Conservation (phyloP, 2,329 filamentous ascomycete species). For the Acephala macrosclerotiorum region DNA sequence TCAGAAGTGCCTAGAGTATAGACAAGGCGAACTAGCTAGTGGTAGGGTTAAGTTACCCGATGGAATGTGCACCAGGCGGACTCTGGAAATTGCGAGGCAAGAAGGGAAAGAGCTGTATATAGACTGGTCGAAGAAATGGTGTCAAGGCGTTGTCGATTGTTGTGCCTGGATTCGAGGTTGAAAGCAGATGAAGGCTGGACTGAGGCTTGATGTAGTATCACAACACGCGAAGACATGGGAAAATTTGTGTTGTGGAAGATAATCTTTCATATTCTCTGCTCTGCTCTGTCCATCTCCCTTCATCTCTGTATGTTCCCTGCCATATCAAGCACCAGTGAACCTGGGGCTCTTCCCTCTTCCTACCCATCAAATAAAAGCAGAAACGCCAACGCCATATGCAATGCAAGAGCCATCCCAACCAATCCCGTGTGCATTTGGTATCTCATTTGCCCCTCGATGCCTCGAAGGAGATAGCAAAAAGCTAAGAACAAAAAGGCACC, state of each 20-base stretch:
- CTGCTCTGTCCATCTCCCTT: not conserved
- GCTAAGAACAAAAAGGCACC: constrained; percentile 3
- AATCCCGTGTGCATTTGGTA: constrained; percentile 11
- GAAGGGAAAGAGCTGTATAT: too few relatives aligned
- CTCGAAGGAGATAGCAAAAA: too few relatives aligned
- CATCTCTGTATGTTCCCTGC: not conserved
- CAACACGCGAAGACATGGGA: not conserved
- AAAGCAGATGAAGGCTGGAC: not conserved
- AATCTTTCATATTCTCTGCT: not conserved
- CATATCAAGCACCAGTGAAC: constrained; percentile 1
- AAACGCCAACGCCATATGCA: constrained; percentile 27
- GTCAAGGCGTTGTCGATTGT: too few relatives aligned
- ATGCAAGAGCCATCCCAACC: constrained; percentile 20
- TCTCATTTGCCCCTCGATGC: not conserved
- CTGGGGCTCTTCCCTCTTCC: not conserved
- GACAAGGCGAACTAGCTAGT: too few relatives aligned
- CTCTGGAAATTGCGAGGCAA: too few relatives aligned
- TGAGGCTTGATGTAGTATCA: not conserved
- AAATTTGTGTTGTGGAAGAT: not conserved
- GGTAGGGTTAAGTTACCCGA: too few relatives aligned
- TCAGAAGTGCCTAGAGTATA: too few relatives aligned
- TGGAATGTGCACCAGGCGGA: too few relatives aligned
- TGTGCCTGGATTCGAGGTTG: not conserved
- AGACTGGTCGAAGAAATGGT: too few relatives aligned
- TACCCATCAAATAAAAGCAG: constrained; percentile 6